These are phyloP conservation scores for Hypoxylon sp. DNA, from an alignment of 2,329 filamentous ascomycete species.

Conservation along the genomic window DNA sequence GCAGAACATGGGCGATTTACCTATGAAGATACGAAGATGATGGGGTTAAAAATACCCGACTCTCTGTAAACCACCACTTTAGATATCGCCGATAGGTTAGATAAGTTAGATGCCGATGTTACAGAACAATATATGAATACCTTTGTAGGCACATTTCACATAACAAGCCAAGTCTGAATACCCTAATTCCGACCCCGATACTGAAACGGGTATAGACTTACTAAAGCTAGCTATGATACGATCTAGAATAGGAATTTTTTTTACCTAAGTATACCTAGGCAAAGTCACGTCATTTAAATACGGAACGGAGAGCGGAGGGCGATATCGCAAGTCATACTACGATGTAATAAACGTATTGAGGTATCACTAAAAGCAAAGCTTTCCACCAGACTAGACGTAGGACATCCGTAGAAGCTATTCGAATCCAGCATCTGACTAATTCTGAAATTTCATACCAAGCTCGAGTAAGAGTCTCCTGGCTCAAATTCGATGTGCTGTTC, in stretches of 20 bases:
- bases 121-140: background rate
- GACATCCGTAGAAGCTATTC: background rate
- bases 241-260: background rate
- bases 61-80: background rate
- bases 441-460: background rate
- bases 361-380: background rate
- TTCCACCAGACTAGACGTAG: background rate
- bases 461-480: background rate
- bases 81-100: conserved; percentile 1
- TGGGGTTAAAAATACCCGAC: background rate
- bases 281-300: background rate
- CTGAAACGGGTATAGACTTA: conserved; percentile 5
- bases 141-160: background rate
- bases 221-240: background rate
- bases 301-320: background rate
- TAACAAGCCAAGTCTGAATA: background rate
- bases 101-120: background rate
- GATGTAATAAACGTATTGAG: background rate
- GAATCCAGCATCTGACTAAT: background rate
- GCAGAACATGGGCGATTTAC: background rate
- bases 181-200: background rate
- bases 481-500: background rate
- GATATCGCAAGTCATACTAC: background rate
- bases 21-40: background rate
- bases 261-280: background rate